Percentiles rank a stretch among this genome's conserved stretches.
These are phyloP conservation scores for Fusarium foetens DNA, from an alignment of 2,329 filamentous ascomycete species.

Conservation along the genomic window DNA sequence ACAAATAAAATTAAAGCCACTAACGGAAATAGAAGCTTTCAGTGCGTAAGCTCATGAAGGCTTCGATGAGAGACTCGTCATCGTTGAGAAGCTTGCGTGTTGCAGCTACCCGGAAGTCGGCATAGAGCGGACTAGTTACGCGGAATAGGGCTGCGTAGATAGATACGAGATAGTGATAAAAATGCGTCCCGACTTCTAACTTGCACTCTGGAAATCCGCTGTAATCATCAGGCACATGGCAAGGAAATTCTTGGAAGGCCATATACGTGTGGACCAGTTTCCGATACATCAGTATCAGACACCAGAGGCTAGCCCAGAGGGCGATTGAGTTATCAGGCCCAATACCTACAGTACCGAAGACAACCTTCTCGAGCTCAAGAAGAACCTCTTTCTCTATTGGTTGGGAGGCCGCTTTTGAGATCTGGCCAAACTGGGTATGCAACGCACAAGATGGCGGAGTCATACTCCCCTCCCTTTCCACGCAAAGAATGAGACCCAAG, in stretches of 20 bases:
- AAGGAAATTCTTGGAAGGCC: slow-evolving; percentile 45
- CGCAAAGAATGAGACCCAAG: slow-evolving; percentile 41
- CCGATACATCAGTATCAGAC: slow-evolving; percentile 45
- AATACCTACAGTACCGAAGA: slow-evolving; percentile 41
- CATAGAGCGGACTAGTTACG: slow-evolving; percentile 43
- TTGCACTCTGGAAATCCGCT: slow-evolving; percentile 45
- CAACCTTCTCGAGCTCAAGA: slow-evolving; percentile 38
- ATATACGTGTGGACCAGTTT: slow-evolving; percentile 45
- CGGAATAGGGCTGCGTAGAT: slow-evolving; percentile 45
- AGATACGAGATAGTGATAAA: slow-evolving; percentile 45
- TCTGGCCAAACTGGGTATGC: slow-evolving; percentile 46
- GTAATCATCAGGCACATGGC: slow-evolving; percentile 45
- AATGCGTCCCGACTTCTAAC: slow-evolving; percentile 43
- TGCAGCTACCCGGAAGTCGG: slow-evolving; percentile 39
- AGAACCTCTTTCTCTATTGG: slow-evolving; percentile 44
- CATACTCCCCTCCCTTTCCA: slow-evolving; percentile 37
- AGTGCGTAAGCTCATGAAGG: slow-evolving; percentile 44
- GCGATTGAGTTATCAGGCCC: slow-evolving; percentile 41
- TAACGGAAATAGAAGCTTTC: slow-evolving; percentile 46
- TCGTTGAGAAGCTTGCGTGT: slow-evolving; percentile 40
- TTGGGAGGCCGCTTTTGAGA: slow-evolving; percentile 43
- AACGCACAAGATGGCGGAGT: slow-evolving; percentile 43
- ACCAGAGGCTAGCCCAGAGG: slow-evolving; percentile 45
- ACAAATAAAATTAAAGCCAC: background rate
- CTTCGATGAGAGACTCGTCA: slow-evolving; percentile 38